phyloP scores from a whole-genome alignment of 768 basidiomycete species.

The Lentinus tigrinus region DNA sequence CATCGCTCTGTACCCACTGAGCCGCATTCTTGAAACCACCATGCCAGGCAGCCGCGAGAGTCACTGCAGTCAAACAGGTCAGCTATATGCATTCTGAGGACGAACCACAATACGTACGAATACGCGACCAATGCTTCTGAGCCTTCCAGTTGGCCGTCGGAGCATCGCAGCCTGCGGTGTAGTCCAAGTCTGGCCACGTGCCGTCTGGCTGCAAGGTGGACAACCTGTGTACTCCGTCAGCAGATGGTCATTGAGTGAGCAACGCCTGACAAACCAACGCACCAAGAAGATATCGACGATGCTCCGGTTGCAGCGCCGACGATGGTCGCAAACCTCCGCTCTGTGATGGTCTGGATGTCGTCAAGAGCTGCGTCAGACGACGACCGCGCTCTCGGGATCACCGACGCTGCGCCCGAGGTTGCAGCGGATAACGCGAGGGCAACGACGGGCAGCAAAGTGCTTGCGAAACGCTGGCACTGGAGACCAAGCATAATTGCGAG shows the following conservation, averaged over 20 bases:
- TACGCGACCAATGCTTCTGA: constrained; percentile 46
- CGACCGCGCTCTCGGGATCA: background rate
- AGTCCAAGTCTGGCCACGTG: constrained; percentile 61
- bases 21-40: constrained; percentile 43
- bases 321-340: constrained; percentile 42
- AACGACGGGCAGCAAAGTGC: constrained; percentile 1
- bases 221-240: constrained; percentile 35
- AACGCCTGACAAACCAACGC: background rate
- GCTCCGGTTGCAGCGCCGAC: constrained; percentile 37
- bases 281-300: constrained; percentile 41
- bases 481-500: background rate
- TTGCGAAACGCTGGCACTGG: background rate
- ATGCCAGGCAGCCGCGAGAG: constrained; percentile 57
- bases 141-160: constrained; percentile 71
- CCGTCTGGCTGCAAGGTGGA: constrained; percentile 40
- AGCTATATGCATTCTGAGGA: background rate
- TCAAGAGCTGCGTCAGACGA: background rate
- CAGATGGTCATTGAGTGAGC: background rate
- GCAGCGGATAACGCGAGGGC: background rate
- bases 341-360: constrained; percentile 37
- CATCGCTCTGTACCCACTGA: constrained; percentile 40
- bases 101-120: constrained; percentile 19
- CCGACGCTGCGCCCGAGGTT: background rate
- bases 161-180: constrained; percentile 61
- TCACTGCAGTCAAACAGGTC: constrained; percentile 34